A percentile compares a stretch with the other conserved stretches of the same genome.
Conservation (phyloP, 2,329 filamentous ascomycete genomes). For the Pestalotiopsis fici region DNA sequence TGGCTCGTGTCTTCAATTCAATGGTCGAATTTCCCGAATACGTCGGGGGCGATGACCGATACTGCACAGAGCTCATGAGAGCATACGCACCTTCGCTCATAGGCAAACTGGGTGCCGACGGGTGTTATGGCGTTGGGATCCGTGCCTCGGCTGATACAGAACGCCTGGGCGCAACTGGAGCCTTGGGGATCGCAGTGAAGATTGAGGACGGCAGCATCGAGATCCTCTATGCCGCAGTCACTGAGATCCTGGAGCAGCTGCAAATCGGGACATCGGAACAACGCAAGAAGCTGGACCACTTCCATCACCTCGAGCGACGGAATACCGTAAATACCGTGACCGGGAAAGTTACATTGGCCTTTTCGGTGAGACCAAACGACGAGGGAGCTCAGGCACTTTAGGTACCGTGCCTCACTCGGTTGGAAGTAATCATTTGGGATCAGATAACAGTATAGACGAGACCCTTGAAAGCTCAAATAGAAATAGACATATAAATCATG, state of each 20-base stretch:
- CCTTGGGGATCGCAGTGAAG: constrained; percentile 46
- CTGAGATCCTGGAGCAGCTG: constrained; percentile 45
- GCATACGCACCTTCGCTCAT: constrained; percentile 37
- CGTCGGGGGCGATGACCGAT: constrained; percentile 44
- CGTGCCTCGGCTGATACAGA: constrained; percentile 35
- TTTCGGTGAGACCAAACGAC: constrained; percentile 8
- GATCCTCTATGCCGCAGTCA: constrained; percentile 42
- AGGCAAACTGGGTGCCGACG: constrained; percentile 51
- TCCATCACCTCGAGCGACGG: constrained; percentile 31
- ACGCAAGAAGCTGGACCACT: constrained; percentile 28
- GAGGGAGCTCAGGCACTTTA: not conserved
- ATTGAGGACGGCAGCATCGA: constrained; percentile 47
- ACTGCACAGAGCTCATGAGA: constrained; percentile 47
- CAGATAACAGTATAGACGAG: too few species aligned
- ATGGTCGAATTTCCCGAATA: constrained; percentile 44
- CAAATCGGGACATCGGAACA: constrained; percentile 33
- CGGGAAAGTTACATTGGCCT: constrained; percentile 22
- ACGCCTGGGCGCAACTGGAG: constrained; percentile 34
- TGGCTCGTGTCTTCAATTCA: constrained; percentile 39
- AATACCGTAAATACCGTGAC: constrained; percentile 41
- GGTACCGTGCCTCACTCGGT: not conserved
- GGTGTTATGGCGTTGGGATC: constrained; percentile 46
- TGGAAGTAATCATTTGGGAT: not conserved
- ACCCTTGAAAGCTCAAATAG: not conserved
- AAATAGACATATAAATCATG: not conserved